Percentiles rank a stretch among this genome's conserved stretches.
Evolutionary conservation across 2,329 filamentous ascomycete species (phyloP).

Genomic region (Chaetomium sp.): DNA sequence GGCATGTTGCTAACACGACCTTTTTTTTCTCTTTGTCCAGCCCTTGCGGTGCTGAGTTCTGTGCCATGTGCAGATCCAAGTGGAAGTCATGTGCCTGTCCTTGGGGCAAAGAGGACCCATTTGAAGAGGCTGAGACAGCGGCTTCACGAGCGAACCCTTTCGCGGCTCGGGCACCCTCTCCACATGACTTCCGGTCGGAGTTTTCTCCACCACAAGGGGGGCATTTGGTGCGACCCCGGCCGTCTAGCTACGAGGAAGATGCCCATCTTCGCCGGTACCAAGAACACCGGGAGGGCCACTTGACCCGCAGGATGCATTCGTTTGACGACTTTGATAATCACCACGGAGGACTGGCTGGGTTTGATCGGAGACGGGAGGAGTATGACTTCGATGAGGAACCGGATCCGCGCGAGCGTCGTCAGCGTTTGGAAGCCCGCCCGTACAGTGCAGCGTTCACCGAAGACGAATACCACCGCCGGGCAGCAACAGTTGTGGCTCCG

Average conservation of each 20-base stretch:
- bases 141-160: conserved; percentile 31
- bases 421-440: conserved; percentile 41
- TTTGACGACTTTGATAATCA: conserved; percentile 32
- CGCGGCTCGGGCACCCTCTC: conserved; percentile 25
- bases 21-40: conserved; percentile 28
- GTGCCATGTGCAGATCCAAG: conserved; percentile 73
- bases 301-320: conserved; percentile 32
- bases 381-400: conserved; percentile 36
- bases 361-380: conserved; percentile 30
- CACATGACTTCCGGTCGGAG: conserved; percentile 28
- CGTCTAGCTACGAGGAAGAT: conserved; percentile 42
- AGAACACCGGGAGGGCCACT: conserved; percentile 40
- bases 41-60: conserved; percentile 77
- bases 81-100: conserved; percentile 83
- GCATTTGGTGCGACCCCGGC: conserved; percentile 24
- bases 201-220: conserved; percentile 21
- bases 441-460: conserved; percentile 54
- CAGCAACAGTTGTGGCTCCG: conserved; percentile 33
- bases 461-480: conserved; percentile 46
- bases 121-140: conserved; percentile 44
- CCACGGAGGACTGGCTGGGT: conserved; percentile 29
- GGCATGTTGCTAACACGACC: background rate
- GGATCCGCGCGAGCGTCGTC: conserved; percentile 29
- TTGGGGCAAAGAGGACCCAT: conserved; percentile 62
- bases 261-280: conserved; percentile 40